Conservation (phyloP, 2,329 filamentous ascomycete species). For the Fusarium buharicum region DNA sequence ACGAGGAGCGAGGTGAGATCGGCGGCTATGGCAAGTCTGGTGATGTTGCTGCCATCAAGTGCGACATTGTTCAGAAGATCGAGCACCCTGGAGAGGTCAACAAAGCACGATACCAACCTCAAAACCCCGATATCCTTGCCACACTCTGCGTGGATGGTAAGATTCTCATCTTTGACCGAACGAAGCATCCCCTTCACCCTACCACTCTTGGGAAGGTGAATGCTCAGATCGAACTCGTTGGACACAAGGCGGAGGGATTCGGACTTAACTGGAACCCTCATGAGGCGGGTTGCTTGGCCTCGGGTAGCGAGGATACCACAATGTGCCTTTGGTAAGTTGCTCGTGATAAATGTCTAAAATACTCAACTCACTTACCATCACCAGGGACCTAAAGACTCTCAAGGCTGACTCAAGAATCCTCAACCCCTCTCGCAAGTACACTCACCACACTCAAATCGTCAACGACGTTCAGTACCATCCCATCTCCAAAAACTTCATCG, state of each 20-base stretch:
- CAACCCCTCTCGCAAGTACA: constrained; percentile 79
- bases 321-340: constrained; percentile 83
- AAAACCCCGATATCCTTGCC: constrained; percentile 96
- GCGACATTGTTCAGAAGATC: constrained; percentile 94
- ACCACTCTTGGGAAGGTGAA: constrained; percentile 71
- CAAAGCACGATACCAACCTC: constrained; percentile 97
- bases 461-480: constrained; percentile 98
- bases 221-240: constrained; percentile 84
- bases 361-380: constrained; percentile 23
- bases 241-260: constrained; percentile 90
- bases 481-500: constrained; percentile 83
- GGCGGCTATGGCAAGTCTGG: constrained; percentile 85
- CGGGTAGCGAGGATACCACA: constrained; percentile 91
- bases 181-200: constrained; percentile 86
- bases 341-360: constrained; percentile 8
- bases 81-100: constrained; percentile 97
- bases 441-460: constrained; percentile 88
- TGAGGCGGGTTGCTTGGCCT: constrained; percentile 81
- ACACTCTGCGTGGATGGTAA: constrained; percentile 89
- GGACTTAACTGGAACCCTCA: constrained; percentile 94
- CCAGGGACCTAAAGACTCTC: constrained; percentile 82
- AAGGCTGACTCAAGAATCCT: constrained; percentile 75
- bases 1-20: constrained; percentile 91
- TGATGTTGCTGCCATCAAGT: constrained; percentile 80
- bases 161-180: constrained; percentile 94